Percentiles rank a stretch among this genome's conserved stretches.
Evolutionary conservation across 192 early-diverging fungal genomes (phyloP).

Genomic region (Lobosporangium transversale): DNA sequence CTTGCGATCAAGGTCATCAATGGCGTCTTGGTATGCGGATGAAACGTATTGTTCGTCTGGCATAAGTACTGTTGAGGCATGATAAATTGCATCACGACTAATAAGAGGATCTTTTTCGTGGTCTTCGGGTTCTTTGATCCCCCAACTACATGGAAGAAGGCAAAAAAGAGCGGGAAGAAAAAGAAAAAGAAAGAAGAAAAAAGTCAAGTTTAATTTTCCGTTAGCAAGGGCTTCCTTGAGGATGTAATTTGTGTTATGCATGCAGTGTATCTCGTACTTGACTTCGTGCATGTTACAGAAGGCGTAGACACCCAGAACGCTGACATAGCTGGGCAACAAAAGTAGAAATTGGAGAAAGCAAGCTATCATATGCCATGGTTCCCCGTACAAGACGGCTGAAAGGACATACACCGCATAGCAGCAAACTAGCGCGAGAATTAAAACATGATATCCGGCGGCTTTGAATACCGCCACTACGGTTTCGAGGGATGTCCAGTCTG

Average conservation of each 20-base stretch:
- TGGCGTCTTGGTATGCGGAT: slow-evolving; percentile 34
- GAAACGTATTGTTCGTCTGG: slow-evolving; percentile 37
- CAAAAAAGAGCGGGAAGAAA: background rate
- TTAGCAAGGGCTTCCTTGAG: too few relatives aligned
- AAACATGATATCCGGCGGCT: slow-evolving; percentile 44
- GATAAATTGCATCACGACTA: slow-evolving; percentile 47
- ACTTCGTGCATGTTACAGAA: slow-evolving; percentile 55
- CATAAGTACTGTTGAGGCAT: slow-evolving; percentile 48
- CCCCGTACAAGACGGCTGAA: slow-evolving; percentile 36
- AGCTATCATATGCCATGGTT: slow-evolving; percentile 51
- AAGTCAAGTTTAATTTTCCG: too few relatives aligned
- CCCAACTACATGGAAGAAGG: too few relatives aligned
- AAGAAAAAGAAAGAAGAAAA: background rate
- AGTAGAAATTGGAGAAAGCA: slow-evolving; percentile 48
- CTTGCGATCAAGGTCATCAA: slow-evolving; percentile 42
- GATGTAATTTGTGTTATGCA: background rate
- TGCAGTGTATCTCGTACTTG: slow-evolving; percentile 26
- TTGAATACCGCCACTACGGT: slow-evolving; percentile 45
- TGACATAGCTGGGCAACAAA: slow-evolving; percentile 43
- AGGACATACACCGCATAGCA: slow-evolving; percentile 40
- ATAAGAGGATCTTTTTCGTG: slow-evolving; percentile 46
- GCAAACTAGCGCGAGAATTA: slow-evolving; percentile 43
- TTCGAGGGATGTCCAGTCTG: slow-evolving; percentile 30
- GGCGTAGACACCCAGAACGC: slow-evolving; percentile 42
- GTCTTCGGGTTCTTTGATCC: slow-evolving; percentile 52